Base-by-base conservation (phyloP, 2,329 filamentous ascomycete species). In the Fusarium sp. region DNA sequence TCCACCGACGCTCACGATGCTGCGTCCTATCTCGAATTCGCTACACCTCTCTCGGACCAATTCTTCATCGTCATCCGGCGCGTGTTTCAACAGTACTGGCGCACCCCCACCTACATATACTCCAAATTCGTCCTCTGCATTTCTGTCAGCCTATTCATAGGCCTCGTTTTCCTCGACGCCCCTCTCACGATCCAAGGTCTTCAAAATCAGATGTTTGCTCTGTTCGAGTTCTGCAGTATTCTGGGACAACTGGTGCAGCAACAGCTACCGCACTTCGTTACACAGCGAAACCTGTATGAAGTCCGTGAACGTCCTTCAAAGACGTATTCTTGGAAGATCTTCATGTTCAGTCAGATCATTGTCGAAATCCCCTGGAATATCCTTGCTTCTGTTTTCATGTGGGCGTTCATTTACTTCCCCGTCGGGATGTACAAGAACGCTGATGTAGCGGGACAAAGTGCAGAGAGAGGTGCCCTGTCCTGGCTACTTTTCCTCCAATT, bases 211-310 rank as follows among this genome's bases (percentile, higher is more conserved):
- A 88, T 94, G 82, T 94, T 94, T 79, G 87, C 87, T 52, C 90
- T 94, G 61, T 94, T 95, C 82, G 90, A 94, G 87, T 85, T 94
- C 70, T 82, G 90, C 66, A 93, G 90, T 11, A 91, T 94, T 80
- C 94, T 94, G 80, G 89, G 90, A 32, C 87, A 90, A 60, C 80
- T 93, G 52, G 87, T 90, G 2, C 87, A 92, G 69, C 90, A 92
- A 74, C 90, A 92, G 73, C 92, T 93, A 88, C 92, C 92, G 0
- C 88, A 91, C 65, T 94, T 94, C 73, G 89, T 93, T 35, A 87
- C 88, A 1, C 91, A 94, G 76, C 88, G 92, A 22, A 86, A 90
- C 11, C 83, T 95, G 1, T 94, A 94, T 76, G 93, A 94, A 81
- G 88, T 90, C 10, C 90, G 91, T 22, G 92, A 93, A 78, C 86